phyloP scores from a whole-genome alignment of 805 yeast species.

The Myxozyma kluyveri region DNA sequence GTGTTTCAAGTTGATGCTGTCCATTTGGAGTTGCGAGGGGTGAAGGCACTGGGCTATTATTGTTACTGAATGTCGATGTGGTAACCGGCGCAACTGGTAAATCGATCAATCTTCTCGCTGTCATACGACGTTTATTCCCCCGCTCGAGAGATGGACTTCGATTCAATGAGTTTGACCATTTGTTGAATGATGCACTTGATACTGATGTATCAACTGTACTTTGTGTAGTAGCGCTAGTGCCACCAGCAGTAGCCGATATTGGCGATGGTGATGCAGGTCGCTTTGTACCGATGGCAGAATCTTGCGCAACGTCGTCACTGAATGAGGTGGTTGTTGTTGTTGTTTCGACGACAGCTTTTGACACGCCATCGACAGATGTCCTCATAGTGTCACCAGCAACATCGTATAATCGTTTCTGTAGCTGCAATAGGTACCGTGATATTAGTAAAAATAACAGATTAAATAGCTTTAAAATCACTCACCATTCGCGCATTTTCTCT shows the following conservation, averaged over 20 bases:
- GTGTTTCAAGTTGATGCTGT: not conserved
- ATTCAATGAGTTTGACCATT: not conserved
- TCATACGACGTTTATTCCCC: slow-evolving; percentile 11
- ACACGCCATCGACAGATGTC: not conserved
- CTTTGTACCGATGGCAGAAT: too few relatives aligned
- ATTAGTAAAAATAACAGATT: not conserved
- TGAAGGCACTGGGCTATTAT: too few relatives aligned
- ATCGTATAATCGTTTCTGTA: not conserved
- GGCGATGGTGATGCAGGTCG: not conserved
- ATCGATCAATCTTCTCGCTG: not conserved
- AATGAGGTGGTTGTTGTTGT: not conserved
- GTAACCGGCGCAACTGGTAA: not conserved
- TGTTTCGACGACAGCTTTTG: not conserved
- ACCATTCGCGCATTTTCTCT: not conserved
- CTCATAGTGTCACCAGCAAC: not conserved
- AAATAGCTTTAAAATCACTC: not conserved
- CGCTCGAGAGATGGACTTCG: not conserved
- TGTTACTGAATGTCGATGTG: not conserved
- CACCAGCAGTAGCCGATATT: not conserved
- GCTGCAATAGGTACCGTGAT: not conserved
- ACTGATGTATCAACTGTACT: not conserved
- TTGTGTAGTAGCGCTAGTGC: not conserved
- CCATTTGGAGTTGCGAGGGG: too few relatives aligned
- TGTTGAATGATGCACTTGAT: not conserved
- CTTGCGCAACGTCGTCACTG: too few relatives aligned